Conservation (phyloP, 2,329 filamentous ascomycete genomes). For the Epicoccum sorghinum region DNA sequence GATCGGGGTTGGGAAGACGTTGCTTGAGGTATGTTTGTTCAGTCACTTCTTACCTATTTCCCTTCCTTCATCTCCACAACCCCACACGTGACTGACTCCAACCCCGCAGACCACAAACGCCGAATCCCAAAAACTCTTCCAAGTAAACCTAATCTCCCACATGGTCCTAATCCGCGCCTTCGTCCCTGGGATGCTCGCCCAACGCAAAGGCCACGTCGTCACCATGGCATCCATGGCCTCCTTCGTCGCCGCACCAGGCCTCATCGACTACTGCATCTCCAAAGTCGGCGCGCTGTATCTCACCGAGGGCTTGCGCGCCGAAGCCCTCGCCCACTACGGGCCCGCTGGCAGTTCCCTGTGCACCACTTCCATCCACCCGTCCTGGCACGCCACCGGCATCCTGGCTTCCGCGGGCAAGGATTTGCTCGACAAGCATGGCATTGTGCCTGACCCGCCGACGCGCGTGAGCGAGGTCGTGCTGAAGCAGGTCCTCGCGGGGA, state of each 20-base stretch:
- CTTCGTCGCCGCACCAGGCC: conserved; percentile 27
- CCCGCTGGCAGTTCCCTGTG: conserved; percentile 32
- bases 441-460: conserved; percentile 23
- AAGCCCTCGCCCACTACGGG: conserved; percentile 32
- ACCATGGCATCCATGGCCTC: conserved; percentile 40
- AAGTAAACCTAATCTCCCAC: conserved; percentile 40
- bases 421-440: conserved; percentile 19
- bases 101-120: conserved; percentile 35
- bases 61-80: too few relatives aligned
- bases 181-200: conserved; percentile 37
- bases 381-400: conserved; percentile 36
- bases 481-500: conserved; percentile 31
- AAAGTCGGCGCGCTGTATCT: conserved; percentile 39
- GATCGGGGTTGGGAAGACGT: conserved; percentile 27
- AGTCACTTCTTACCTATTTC: too few relatives aligned
- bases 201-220: conserved; percentile 40
- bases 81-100: not conserved
- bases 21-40: conserved; percentile 23
- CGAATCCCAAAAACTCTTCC: conserved; percentile 33
- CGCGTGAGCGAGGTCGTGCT: conserved; percentile 31
- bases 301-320: conserved; percentile 37
- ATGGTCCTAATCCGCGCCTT: conserved; percentile 38
- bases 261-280: conserved; percentile 38
- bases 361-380: conserved; percentile 36
- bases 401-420: conserved; percentile 19